phyloP scores from a whole-genome alignment of 345 rosid species.

The Toxicodendron radicans region DNA sequence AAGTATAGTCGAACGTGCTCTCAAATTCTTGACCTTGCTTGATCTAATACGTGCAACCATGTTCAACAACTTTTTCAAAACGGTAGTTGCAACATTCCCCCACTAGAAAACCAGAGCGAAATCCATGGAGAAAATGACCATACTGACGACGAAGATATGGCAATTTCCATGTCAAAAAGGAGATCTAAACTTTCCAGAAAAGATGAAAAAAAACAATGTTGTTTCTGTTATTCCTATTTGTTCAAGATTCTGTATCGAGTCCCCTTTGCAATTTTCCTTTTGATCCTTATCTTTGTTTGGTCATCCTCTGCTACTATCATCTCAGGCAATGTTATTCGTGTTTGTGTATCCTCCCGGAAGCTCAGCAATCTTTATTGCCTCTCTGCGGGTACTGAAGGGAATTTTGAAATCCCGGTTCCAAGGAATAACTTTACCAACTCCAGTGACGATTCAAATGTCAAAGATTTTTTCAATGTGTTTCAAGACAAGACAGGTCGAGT shows the following conservation, averaged over 20 bases:
- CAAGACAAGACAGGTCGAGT: constrained; percentile 9
- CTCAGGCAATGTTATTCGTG: constrained; percentile 61
- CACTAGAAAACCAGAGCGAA: constrained; percentile 35
- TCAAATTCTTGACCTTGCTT: constrained; percentile 18
- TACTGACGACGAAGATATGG: constrained; percentile 39
- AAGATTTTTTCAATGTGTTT: constrained; percentile 23
- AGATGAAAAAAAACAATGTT: constrained; percentile 23
- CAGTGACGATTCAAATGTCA: constrained; percentile 13
- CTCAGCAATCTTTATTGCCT: constrained; percentile 78
- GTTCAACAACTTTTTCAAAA: neutral
- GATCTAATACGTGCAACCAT: constrained; percentile 52
- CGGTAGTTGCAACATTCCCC: constrained; percentile 4
- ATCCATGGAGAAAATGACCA: constrained; percentile 6
- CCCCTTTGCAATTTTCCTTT: constrained; percentile 46
- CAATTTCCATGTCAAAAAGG: constrained; percentile 49
- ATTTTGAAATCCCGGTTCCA: constrained; percentile 41
- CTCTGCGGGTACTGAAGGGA: constrained; percentile 75
- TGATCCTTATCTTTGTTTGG: constrained; percentile 59
- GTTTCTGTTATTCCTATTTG: constrained; percentile 28
- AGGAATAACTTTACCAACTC: constrained; percentile 4
- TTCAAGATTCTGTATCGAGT: constrained; percentile 41
- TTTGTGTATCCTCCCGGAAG: constrained; percentile 76
- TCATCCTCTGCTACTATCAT: constrained; percentile 72
- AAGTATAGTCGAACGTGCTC: constrained; percentile 39
- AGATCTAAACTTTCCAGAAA: constrained; percentile 40